Base-by-base conservation (phyloP, 768 basidiomycete species). In the Astraeus odoratus region DNA sequence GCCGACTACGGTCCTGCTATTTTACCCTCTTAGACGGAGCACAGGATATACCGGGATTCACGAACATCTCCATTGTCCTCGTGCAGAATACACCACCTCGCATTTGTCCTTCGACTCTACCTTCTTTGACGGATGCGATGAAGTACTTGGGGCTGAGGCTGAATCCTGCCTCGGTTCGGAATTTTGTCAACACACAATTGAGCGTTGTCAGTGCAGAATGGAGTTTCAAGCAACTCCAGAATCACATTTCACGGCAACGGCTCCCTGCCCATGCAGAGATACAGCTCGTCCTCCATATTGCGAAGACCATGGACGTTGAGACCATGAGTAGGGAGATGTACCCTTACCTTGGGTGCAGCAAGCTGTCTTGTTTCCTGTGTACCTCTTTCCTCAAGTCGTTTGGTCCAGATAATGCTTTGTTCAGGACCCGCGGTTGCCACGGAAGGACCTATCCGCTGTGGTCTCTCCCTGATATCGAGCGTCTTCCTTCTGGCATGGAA, bases 301-400 rank as follows among this genome's bases (percentile, higher is more conserved):
- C 31, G 4, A 34, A 25, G 15, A 34, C 33, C n/a, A 26, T n/a
- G 19, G 9, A 5, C 7, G 5, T 12, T 4, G 15, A 35, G 8
- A 23, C 8, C 42, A 24, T 3, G 22, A 24, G 6, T 4, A 33
- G 16, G 23, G 33, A 35, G 15, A 16, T 35, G 12, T 43, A 34
- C 33, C 42, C 42, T 16, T 43, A 43, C 24, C 34, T 43, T 18
- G 42, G 42, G 24, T 43, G 42, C 20, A 43, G 42, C 33, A 43
- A 43, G 13, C 20, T 43, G 18, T 34, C 31, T 9, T 43, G 34
- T 24, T 36, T 43, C 33, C 33, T 43, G 10, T 43, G 43, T 26
- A 10, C 19, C 19, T 8, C 15, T 26, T 43, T 36, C n/a, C 5
- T 43, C 2, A n/a, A 35, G 31, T 36, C 3, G 8, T 43, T 35